These are phyloP conservation scores for Erodium texanum DNA, from an alignment of 441 rosid species.

Conservation along the genomic window DNA sequence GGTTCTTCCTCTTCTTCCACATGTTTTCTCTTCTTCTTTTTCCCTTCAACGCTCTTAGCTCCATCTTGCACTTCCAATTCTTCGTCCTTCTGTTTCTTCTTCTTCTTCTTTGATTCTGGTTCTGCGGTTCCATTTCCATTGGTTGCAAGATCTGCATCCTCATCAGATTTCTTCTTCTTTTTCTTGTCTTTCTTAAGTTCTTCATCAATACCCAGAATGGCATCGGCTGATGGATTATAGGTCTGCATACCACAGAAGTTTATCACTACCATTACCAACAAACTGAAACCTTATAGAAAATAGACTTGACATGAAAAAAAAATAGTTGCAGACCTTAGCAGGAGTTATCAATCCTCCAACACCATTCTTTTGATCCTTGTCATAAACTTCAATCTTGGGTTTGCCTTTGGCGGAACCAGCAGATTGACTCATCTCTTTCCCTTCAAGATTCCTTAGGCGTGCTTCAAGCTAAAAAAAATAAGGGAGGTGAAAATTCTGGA, in stretches of 20 bases:
- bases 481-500: too few relatives aligned
- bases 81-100: constrained; percentile 28
- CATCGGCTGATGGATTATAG: constrained; percentile 69
- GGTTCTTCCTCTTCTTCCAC: constrained; percentile 16
- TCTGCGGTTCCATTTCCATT: constrained; percentile 25
- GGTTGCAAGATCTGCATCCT: constrained; percentile 13
- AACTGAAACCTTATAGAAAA: background rate
- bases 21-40: constrained; percentile 23
- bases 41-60: background rate
- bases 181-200: constrained; percentile 35
- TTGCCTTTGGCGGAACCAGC: constrained; percentile 89
- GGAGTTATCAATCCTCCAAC: constrained; percentile 59
- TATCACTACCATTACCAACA: background rate
- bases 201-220: constrained; percentile 33
- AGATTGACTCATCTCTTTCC: constrained; percentile 58
- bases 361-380: constrained; percentile 66
- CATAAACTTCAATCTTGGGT: constrained; percentile 76
- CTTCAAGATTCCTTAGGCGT: constrained; percentile 70
- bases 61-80: constrained; percentile 21
- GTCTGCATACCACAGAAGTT: constrained; percentile 33
- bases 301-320: background rate
- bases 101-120: constrained; percentile 40
- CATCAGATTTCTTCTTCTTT: constrained; percentile 35
- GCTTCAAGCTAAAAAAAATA: constrained; percentile 54
- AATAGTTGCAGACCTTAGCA: constrained; percentile 47